Conservation (phyloP, 2,329 filamentous ascomycete genomes). For the Sordariomycetes sp. region DNA sequence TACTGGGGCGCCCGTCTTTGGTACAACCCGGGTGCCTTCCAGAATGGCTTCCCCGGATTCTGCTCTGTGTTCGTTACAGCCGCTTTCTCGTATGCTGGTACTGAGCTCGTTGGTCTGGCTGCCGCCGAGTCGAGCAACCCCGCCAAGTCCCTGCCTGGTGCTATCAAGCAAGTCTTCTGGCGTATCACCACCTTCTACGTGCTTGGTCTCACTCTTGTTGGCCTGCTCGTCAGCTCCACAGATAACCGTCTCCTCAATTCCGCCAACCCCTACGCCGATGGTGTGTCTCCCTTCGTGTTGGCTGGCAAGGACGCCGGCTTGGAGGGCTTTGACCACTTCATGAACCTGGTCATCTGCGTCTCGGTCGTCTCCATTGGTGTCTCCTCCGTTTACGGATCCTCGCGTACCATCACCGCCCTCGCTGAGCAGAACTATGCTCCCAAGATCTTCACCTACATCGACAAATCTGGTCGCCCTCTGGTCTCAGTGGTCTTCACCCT, state of each 20-base stretch:
- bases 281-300: conserved; percentile 46
- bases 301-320: conserved; percentile 45
- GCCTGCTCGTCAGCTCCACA: conserved; percentile 36
- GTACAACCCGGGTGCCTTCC: conserved; percentile 47
- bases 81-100: conserved; percentile 65
- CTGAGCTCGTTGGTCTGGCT: conserved; percentile 65
- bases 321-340: conserved; percentile 41
- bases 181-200: conserved; percentile 48
- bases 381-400: conserved; percentile 49
- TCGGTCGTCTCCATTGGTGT: conserved; percentile 51
- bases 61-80: conserved; percentile 66
- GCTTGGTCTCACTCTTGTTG: conserved; percentile 41
- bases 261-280: conserved; percentile 29
- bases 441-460: conserved; percentile 46
- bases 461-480: conserved; percentile 47
- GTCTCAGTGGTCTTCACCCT: conserved; percentile 37
- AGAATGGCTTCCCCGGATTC: conserved; percentile 67
- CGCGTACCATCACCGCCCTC: conserved; percentile 48
- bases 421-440: conserved; percentile 52
- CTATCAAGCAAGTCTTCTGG: conserved; percentile 71
- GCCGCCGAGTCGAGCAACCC: conserved; percentile 65
- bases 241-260: conserved; percentile 36
- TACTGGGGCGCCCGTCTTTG: conserved; percentile 39
- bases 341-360: conserved; percentile 50
- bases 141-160: conserved; percentile 64